Evolutionary conservation across 2,329 filamentous ascomycete species (phyloP).

Genomic region (Penicillium sp.): DNA sequence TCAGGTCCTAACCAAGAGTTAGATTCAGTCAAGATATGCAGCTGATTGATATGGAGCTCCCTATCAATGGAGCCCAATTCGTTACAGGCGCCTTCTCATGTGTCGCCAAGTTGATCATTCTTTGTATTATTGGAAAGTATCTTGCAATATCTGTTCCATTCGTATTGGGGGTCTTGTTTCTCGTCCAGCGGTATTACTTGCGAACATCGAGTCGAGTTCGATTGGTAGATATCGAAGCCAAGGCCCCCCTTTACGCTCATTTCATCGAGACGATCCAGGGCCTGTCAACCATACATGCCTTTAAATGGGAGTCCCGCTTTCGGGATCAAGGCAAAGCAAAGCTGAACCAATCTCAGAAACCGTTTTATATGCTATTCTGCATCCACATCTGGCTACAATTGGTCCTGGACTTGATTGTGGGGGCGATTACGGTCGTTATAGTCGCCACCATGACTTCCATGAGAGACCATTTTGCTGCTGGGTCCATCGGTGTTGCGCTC

Average conservation of each 20-base stretch:
- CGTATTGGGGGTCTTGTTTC: conserved; percentile 44
- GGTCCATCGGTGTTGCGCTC: conserved; percentile 51
- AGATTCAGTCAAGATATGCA: conserved; percentile 39
- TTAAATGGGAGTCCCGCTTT: conserved; percentile 46
- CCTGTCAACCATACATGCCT: conserved; percentile 53
- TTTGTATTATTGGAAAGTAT: conserved; percentile 46
- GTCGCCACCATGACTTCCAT: conserved; percentile 47
- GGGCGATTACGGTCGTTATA: conserved; percentile 46
- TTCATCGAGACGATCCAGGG: conserved; percentile 57
- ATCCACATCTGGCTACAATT: conserved; percentile 57
- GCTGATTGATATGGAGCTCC: conserved; percentile 43
- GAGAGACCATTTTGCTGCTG: conserved; percentile 41
- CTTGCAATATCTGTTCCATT: conserved; percentile 50
- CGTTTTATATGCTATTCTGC: conserved; percentile 55
- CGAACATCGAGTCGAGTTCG: conserved; percentile 59
- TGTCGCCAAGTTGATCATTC: conserved; percentile 47
- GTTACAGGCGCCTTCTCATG: conserved; percentile 13
- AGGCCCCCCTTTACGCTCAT: conserved; percentile 55
- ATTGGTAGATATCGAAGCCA: conserved; percentile 59
- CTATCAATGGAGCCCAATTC: conserved; percentile 21
- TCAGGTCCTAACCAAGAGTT: background rate
- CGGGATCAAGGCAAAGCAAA: conserved; percentile 45
- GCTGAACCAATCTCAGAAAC: conserved; percentile 53
- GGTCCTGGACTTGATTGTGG: conserved; percentile 49
- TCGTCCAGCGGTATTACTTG: conserved; percentile 56